Base-by-base conservation (phyloP, 176 grass and related monocot species). In the Pontederia paniculata region DNA sequence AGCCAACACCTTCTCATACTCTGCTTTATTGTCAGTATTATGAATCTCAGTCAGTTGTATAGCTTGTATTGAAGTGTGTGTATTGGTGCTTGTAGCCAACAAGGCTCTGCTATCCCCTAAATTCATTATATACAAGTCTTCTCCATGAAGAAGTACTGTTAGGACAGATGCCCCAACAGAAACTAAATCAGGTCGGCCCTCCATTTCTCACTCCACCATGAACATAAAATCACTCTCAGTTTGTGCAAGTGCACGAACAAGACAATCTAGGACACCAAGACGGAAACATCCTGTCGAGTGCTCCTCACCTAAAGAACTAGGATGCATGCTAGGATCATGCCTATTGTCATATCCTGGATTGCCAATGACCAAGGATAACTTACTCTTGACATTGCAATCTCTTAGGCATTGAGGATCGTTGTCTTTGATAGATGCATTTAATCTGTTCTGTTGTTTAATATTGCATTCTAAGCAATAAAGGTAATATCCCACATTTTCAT, bases 41-140 rank as follows among this genome's bases (percentile, higher is more conserved):
- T 96, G 90, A 28, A 7, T 83, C 71, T 89, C 82, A 0, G 86
- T 96, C 48, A 96, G 73, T 54, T 96, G 90, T 70, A 67, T 73
- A 18, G 82, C 82, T 74, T 60, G 69, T 61, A 89, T 59, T 22
- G 15, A 65, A 23, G 61, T 58, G 17, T 45, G 80, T 70, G 69
- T 17, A 65, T n/a, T n/a, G n/a, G 65, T 10, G 58, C 60, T 66
- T 62, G 80, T 78, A 55, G 90, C 90, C 47, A 96, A 74, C 19
- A 96, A 79, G 19, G 85, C 82, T 81, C 85, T 83, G 71, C 91
- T 96, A 70, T 96, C 91, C 15, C 91, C 91, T 54, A 96, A 67
- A 72, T 86, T 96, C n/a, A 96, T 67, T 61, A 86, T 78, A 70
- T 71, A 81, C 70, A 96, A 44, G 71, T 89, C 74, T 55, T 48